Conservation (phyloP, 768 basidiomycete genomes). For the Psilocybe cyanescens region DNA sequence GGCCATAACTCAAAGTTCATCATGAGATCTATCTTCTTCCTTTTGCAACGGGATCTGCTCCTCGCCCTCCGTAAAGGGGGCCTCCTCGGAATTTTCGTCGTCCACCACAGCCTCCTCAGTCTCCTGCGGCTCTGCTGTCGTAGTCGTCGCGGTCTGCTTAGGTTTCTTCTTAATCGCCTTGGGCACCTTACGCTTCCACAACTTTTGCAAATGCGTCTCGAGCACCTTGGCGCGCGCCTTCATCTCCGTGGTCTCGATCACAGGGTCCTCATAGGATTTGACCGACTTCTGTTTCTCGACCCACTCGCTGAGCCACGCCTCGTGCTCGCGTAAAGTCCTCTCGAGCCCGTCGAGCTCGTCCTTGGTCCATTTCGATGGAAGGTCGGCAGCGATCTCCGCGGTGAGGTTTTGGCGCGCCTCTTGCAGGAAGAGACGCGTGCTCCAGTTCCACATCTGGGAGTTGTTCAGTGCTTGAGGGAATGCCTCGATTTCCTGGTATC, state of each 20-base stretch:
- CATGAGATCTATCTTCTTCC: conserved; percentile 17
- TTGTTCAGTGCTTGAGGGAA: conserved; percentile 85
- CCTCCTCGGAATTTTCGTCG: conserved; percentile 7
- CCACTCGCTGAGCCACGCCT: conserved; percentile 80
- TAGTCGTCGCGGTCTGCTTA: conserved; percentile 35
- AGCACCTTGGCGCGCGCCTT: conserved; percentile 79
- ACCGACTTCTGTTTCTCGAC: conserved; percentile 83
- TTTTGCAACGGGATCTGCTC: conserved; percentile 19
- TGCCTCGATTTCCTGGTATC: conserved; percentile 87
- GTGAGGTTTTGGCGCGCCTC: conserved; percentile 82
- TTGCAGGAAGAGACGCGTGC: conserved; percentile 80
- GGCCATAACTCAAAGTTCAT: conserved; percentile 24
- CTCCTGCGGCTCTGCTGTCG: conserved; percentile 20
- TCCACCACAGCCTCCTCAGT: conserved; percentile 13
- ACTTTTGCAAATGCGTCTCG: conserved; percentile 71
- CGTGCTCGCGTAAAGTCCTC: conserved; percentile 75
- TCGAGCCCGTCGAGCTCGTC: conserved; percentile 87
- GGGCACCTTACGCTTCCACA: conserved; percentile 71
- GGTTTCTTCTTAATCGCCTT: conserved; percentile 57
- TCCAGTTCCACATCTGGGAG: conserved; percentile 89
- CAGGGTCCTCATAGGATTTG: conserved; percentile 79
- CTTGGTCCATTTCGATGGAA: conserved; percentile 80
- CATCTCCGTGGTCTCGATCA: conserved; percentile 86
- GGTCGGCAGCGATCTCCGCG: conserved; percentile 56
- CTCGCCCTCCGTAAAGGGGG: conserved; percentile 5